phyloP scores from a whole-genome alignment of 495 filamentous ascomycete genomes.

The Chaetomium tenue region DNA sequence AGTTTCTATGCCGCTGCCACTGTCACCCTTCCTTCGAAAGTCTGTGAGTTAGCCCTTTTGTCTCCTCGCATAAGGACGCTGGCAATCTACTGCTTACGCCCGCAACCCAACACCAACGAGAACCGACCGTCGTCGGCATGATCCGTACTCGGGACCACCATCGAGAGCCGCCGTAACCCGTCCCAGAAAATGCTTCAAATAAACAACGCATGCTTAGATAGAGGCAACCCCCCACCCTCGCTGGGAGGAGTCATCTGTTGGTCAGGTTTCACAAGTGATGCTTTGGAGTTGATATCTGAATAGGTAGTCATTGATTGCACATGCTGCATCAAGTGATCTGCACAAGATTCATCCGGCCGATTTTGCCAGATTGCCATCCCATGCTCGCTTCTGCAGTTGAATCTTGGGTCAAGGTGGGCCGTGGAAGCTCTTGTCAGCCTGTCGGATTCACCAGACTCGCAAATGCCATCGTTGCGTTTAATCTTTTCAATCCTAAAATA shows the following conservation, averaged over 20 bases:
- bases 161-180: neutral
- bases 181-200: neutral
- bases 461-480: neutral
- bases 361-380: slow-evolving; percentile 43
- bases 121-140: neutral
- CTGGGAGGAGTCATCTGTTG: neutral
- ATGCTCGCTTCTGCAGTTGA: slow-evolving; percentile 24
- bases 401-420: slow-evolving; percentile 28
- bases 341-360: slow-evolving; percentile 43
- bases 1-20: too few relatives aligned
- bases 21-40: too few relatives aligned
- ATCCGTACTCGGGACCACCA: neutral
- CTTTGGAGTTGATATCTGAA: slow-evolving; percentile 1
- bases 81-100: too few relatives aligned
- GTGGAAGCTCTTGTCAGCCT: neutral
- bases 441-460: neutral
- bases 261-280: neutral
- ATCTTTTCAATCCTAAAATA: slow-evolving; percentile 11
- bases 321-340: slow-evolving; percentile 50
- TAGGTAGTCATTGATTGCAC: slow-evolving; percentile 24
- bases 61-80: too few relatives aligned
- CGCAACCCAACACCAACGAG: too few relatives aligned
- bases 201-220: neutral
- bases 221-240: neutral
- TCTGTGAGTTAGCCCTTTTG: too few relatives aligned